Evolutionary conservation across 805 yeast species (phyloP).

Genomic region (Barnettozyma wickerhamii): DNA sequence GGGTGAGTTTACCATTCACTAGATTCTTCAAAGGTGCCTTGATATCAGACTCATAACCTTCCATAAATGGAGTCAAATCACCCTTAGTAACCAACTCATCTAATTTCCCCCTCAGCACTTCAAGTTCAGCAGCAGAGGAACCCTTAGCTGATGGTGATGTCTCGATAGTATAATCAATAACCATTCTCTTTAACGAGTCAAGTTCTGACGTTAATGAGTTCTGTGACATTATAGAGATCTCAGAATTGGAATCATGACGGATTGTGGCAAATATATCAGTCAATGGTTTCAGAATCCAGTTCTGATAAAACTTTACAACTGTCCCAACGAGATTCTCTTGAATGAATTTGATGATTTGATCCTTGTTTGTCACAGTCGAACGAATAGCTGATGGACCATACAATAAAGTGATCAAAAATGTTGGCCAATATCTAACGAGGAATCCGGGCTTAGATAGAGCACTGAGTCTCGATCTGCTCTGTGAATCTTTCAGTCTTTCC

Average conservation of each 20-base stretch:
- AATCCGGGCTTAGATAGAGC: slow-evolving; percentile 33
- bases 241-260: slow-evolving; percentile 73
- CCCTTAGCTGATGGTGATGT: slow-evolving; percentile 19
- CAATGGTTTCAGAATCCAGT: slow-evolving; percentile 82
- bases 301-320: slow-evolving; percentile 57
- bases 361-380: slow-evolving; percentile 46
- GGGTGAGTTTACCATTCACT: slow-evolving; percentile 60
- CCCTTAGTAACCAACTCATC: slow-evolving; percentile 58
- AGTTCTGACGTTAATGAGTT: slow-evolving; percentile 76
- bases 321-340: slow-evolving; percentile 60
- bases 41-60: slow-evolving; percentile 73
- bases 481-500: not conserved
- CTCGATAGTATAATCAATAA: slow-evolving; percentile 59
- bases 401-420: slow-evolving; percentile 33
- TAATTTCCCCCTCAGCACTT: slow-evolving; percentile 29
- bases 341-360: slow-evolving; percentile 52
- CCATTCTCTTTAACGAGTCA: slow-evolving; percentile 83
- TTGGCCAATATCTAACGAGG: slow-evolving; percentile 64
- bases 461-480: not conserved
- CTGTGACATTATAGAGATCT: slow-evolving; percentile 73
- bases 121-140: slow-evolving; percentile 19
- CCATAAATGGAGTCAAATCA: slow-evolving; percentile 74
- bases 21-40: slow-evolving; percentile 63
- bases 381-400: slow-evolving; percentile 51
- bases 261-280: slow-evolving; percentile 69